Evolutionary conservation across 306 rosid species (phyloP), one percentile per base, ranked within the genome.

Genomic region (Vigna trinervia): DNA sequence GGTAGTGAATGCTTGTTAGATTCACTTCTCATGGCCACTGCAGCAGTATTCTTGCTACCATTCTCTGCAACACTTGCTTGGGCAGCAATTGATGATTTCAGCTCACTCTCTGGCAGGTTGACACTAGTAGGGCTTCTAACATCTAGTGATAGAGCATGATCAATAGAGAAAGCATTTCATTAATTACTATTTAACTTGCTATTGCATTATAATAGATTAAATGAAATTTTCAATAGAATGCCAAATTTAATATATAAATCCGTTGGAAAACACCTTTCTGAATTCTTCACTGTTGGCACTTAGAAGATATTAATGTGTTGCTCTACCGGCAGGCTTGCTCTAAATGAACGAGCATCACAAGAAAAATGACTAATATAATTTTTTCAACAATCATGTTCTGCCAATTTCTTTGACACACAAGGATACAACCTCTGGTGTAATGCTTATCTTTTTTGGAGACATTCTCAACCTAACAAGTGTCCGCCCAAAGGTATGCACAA

Each of bases 61-160:
- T 52, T 81, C 15, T 74, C 56, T 0, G 69, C 13, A 23, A n/a
- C 46, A 9, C 11, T 5, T 32, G 23, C 64, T 38, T 12, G 50
- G 1, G 32, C 34, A 34, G 69, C 3, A 12, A n/a, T 77, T 4
- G 46, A 9, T 10, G 43, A 78, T 70, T 81, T 85, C 82, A 53
- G 74, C 28, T 81, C 88, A 14, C 68, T n/a, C 8, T 80, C 75
- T 13, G 77, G 36, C 10, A 34, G 9, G 60, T 74, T 75, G 14
- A 6, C 57, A 63, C 84, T 69, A 12, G 64, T 51, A 6, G 80
- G 81, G 43, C 90, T 88, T 50, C 82, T 73, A 5, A 23, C 81
- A 54, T 91, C 87, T 6, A 73, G 14, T 28, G 83, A 8, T 57
- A 28, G 8, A 36, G 47, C 48, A 63, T 8, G 7, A 1, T 36